These are phyloP conservation scores for Torrubiella hemipterigena DNA, from an alignment of 2,329 filamentous ascomycete genomes.

Conservation along the genomic window DNA sequence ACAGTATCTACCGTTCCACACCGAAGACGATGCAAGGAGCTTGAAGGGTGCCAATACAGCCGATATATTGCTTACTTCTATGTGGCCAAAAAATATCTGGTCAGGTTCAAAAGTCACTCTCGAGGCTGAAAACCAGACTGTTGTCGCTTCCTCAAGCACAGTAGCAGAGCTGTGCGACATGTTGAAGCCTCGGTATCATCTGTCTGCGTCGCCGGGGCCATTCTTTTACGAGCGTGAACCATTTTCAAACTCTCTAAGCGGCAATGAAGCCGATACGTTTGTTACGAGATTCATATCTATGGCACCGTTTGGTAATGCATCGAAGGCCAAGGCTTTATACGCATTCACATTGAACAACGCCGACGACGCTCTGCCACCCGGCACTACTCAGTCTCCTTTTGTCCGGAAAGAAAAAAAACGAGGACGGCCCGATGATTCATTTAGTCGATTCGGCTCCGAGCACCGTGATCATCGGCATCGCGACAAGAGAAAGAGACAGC, in stretches of 20 bases:
- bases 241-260: constrained; percentile 57
- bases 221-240: constrained; percentile 87
- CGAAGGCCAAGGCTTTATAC: constrained; percentile 72
- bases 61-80: constrained; percentile 76
- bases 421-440: constrained; percentile 30
- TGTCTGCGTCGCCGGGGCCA: constrained; percentile 52
- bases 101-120: constrained; percentile 53
- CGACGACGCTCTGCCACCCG: constrained; percentile 52
- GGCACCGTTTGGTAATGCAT: constrained; percentile 61
- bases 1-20: constrained; percentile 67
- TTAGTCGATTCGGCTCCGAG: constrained; percentile 40
- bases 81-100: constrained; percentile 71
- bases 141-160: constrained; percentile 46
- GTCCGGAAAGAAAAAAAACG: constrained; percentile 46
- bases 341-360: constrained; percentile 61
- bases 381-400: constrained; percentile 69
- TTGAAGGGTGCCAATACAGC: constrained; percentile 65
- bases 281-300: constrained; percentile 87
- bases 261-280: constrained; percentile 35
- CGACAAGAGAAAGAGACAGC: constrained; percentile 32
- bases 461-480: constrained; percentile 30
- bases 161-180: constrained; percentile 67
- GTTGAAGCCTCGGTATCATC: constrained; percentile 86
- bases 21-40: constrained; percentile 60
- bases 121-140: constrained; percentile 36